phyloP scores from a whole-genome alignment of 129 eudicot genomes.

The sunflower (Helianthus annuus) region DNA sequence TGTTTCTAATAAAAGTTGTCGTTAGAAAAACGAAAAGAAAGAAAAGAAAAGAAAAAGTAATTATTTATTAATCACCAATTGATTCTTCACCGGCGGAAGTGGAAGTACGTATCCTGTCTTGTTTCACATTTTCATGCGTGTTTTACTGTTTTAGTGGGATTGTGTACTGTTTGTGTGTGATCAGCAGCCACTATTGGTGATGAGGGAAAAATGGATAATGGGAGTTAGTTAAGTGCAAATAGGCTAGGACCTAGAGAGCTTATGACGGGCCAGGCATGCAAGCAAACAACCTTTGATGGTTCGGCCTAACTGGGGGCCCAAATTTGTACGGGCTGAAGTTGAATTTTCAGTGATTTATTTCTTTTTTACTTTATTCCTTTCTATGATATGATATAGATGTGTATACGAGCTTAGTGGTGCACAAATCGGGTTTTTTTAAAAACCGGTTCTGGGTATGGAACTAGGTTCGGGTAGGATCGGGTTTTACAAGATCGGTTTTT shows the following conservation, averaged over 20 bases:
- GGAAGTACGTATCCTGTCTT: background rate
- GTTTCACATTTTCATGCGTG: background rate
- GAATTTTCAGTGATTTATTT: background rate
- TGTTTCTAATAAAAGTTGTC: too few species aligned
- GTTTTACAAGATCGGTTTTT: too few species aligned
- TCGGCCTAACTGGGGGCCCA: background rate
- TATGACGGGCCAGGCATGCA: background rate
- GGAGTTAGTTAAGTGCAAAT: too few species aligned
- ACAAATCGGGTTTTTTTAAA: too few species aligned
- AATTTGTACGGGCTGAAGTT: background rate
- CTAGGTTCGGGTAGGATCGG: too few species aligned
- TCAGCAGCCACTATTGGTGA: background rate
- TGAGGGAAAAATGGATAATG: too few species aligned
- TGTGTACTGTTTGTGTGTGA: background rate
- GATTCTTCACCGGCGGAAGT: constrained; percentile 1
- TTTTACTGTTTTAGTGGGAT: background rate
- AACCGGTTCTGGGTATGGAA: too few species aligned
- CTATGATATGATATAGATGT: too few species aligned
- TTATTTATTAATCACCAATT: background rate
- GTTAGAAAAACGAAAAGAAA: too few species aligned
- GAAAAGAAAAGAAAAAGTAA: too few species aligned
- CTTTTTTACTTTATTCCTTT: background rate
- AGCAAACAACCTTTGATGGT: background rate
- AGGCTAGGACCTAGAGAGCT: background rate
- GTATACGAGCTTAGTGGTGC: too few species aligned